These are phyloP conservation scores for Fraxinus angustifolia DNA, from an alignment of 305 asterid genomes.

Conservation along the genomic window DNA sequence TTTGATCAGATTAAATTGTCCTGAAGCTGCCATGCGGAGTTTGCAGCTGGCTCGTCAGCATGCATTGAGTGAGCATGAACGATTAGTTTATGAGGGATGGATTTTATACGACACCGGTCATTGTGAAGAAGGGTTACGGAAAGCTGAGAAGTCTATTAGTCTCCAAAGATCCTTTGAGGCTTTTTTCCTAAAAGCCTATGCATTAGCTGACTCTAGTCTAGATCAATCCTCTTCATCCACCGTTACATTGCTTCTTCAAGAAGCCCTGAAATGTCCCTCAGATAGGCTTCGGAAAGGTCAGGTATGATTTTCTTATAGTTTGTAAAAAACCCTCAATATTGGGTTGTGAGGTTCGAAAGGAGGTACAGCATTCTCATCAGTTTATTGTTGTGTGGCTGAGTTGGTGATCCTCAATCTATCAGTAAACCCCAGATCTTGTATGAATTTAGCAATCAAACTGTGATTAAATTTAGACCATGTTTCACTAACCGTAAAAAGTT, in stretches of 20 bases:
- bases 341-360: neutral
- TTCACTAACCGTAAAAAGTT: neutral
- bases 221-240: conserved; percentile 91
- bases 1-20: conserved; percentile 74
- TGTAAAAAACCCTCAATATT: neutral
- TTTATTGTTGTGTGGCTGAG: conserved; percentile 3
- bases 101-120: conserved; percentile 91
- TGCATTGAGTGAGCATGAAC: conserved; percentile 80
- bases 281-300: conserved; percentile 99
- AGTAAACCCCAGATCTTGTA: neutral
- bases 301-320: conserved; percentile 37
- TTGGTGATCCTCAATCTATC: neutral
- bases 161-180: conserved; percentile 97
- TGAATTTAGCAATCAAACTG: neutral
- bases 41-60: conserved; percentile 87
- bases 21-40: conserved; percentile 98
- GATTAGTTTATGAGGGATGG: conserved; percentile 97
- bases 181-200: conserved; percentile 95
- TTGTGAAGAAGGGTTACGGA: conserved; percentile 85
- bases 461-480: neutral
- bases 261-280: conserved; percentile 92
- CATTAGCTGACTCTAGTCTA: conserved; percentile 91
- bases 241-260: conserved; percentile 88
- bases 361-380: neutral
- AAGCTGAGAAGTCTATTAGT: conserved; percentile 89